phyloP scores from a whole-genome alignment of 495 filamentous ascomycete genomes.

The Pseudotulostoma volvatum region DNA sequence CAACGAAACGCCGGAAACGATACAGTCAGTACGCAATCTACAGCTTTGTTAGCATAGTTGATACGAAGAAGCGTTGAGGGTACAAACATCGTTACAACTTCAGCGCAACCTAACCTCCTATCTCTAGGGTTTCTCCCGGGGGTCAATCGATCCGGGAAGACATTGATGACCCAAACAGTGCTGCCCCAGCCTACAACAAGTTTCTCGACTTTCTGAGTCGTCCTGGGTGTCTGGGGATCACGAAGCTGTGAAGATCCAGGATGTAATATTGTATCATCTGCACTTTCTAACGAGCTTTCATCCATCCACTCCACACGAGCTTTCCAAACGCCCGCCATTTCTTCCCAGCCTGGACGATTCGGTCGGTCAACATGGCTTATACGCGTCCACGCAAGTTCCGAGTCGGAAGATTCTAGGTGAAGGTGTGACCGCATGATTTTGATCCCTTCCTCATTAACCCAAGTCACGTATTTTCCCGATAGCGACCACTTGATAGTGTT shows the following conservation, averaged over 20 bases:
- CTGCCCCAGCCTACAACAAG: constrained; percentile 88
- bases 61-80: neutral
- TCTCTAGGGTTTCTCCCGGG: constrained; percentile 54
- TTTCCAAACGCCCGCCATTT: constrained; percentile 91
- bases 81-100: constrained; percentile 79
- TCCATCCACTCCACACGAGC: constrained; percentile 84
- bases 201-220: constrained; percentile 42
- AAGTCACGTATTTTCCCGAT: constrained; percentile 78
- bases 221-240: constrained; percentile 1
- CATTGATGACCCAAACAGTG: constrained; percentile 87
- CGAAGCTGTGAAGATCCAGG: neutral
- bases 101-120: constrained; percentile 58
- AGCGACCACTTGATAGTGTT: constrained; percentile 83
- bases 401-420: constrained; percentile 56
- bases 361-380: constrained; percentile 82
- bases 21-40: constrained; percentile 87
- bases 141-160: constrained; percentile 58
- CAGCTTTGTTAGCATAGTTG: constrained; percentile 4
- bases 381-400: constrained; percentile 85
- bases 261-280: constrained; percentile 13
- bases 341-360: constrained; percentile 66
- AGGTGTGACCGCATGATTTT: constrained; percentile 92
- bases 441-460: constrained; percentile 91
- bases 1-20: constrained; percentile 89
- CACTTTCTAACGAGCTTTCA: constrained; percentile 47